Base-by-base conservation (phyloP, 2,329 filamentous ascomycete genomes). In the Monilinia fructicola region DNA sequence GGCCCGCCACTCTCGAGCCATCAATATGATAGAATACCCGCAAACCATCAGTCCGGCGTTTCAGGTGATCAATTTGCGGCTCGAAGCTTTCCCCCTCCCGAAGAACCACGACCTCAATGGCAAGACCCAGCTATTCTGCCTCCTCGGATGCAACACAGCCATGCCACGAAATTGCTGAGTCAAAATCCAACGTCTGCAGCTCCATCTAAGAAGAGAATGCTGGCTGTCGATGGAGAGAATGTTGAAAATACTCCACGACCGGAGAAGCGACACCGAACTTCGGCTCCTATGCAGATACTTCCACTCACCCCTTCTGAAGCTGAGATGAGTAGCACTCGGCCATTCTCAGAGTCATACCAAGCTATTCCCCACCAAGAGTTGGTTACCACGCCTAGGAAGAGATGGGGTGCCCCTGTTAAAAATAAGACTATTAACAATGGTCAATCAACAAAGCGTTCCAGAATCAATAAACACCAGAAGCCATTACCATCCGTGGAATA, bases 351-450 rank as follows among this genome's bases (percentile, higher is more conserved):
- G 18, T 21, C 18, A 46, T 4, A 16, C 44, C 44, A 46, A 18
- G 6, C 44, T 18, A 46, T 18, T n/a, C 9, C 44, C 18, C 44
- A n/a, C 16, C 7, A 46, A 21, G 6, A 48, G n/a, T 3, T 10
- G 31, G 18, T 4, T 23, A 1, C 40, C 11, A 6, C 18, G 16
- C 9, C 10, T 7, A 12, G 0, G 7, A 59, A 6, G 21, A 14
- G 42, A 59, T 16, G 16, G 0, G 23, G 18, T 14, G 12, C 21
- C n/a, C 18, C 16, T 35, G 42, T 12, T 48, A 12, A 18, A 0
- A 21, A n/a, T 23, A 7, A 5, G 7, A 35, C 31, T 1, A 2
- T 1, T 1, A 28, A 5, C 1, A 46, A 18, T 9, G 28, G 3
- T 28, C 9, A 5, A 14, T 40, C 55, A 14, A 9, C 18, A 0